These are phyloP conservation scores for Taphrina deformans DNA, from an alignment of 1,139 yeast genomes.

Conservation along the genomic window DNA sequence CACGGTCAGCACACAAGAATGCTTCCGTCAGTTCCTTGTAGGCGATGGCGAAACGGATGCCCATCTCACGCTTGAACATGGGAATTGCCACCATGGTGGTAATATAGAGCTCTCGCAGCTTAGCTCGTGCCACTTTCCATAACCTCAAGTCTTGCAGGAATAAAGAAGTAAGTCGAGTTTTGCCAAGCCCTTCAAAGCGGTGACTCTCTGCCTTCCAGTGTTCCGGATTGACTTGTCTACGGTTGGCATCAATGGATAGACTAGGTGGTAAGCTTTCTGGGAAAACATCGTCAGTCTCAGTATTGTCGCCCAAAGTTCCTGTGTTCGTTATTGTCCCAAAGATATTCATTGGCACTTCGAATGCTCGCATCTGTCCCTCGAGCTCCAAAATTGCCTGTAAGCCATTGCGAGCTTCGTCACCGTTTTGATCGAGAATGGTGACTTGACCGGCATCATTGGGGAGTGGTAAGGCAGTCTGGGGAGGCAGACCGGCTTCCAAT, in stretches of 20 bases:
- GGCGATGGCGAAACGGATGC: constrained; percentile 75
- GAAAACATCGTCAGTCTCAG: neutral
- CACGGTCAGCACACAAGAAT: constrained; percentile 70
- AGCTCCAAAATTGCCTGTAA: neutral
- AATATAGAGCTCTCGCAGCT: constrained; percentile 67
- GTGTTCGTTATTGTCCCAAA: neutral
- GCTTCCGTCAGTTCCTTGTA: constrained; percentile 77
- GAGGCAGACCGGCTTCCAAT: neutral
- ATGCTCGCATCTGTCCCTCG: neutral
- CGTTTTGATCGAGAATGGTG: neutral
- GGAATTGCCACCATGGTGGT: constrained; percentile 69
- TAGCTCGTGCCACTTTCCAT: constrained; percentile 64
- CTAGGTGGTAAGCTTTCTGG: neutral
- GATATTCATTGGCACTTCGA: neutral
- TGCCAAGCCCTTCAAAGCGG: neutral
- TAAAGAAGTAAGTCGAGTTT: constrained; percentile 19
- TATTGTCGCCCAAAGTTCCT: neutral
- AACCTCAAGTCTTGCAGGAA: constrained; percentile 64
- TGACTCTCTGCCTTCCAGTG: constrained; percentile 14
- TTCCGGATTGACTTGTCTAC: constrained; percentile 6
- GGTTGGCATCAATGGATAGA: neutral
- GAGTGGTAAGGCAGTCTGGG: constrained; percentile 6
- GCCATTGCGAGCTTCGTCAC: neutral
- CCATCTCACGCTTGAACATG: constrained; percentile 59
- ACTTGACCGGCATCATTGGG: neutral